Evolutionary conservation across 2,329 filamentous ascomycete genomes (phyloP).

Genomic region (Thelonectria blattea): DNA sequence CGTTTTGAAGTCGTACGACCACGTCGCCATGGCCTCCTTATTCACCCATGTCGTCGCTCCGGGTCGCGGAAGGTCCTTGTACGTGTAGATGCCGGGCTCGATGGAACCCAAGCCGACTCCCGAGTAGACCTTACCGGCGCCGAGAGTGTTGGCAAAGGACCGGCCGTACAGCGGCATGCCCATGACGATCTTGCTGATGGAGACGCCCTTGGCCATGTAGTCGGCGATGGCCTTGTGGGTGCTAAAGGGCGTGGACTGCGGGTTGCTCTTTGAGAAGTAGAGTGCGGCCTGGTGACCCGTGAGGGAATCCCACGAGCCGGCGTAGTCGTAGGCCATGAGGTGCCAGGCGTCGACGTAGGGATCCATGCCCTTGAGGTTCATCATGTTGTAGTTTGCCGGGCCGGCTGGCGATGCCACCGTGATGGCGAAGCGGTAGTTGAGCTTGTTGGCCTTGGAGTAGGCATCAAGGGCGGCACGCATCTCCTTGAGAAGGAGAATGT

Average conservation of each 20-base stretch:
- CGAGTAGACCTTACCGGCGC: conserved; percentile 67
- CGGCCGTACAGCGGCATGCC: conserved; percentile 83
- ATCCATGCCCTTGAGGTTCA: conserved; percentile 62
- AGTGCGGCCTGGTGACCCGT: conserved; percentile 76
- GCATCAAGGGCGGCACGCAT: conserved; percentile 50
- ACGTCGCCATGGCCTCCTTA: conserved; percentile 66
- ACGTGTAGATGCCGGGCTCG: conserved; percentile 73
- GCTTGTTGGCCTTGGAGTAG: conserved; percentile 47
- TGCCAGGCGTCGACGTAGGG: conserved; percentile 64
- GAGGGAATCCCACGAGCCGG: conserved; percentile 68
- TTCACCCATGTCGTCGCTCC: conserved; percentile 66
- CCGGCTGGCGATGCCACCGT: conserved; percentile 59
- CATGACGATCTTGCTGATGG: conserved; percentile 70
- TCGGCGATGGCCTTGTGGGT: conserved; percentile 67
- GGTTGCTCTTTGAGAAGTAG: conserved; percentile 58
- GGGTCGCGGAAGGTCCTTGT: conserved; percentile 70
- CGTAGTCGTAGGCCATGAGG: conserved; percentile 74
- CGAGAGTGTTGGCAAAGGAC: conserved; percentile 71
- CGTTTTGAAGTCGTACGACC: conserved; percentile 67
- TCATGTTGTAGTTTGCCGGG: conserved; percentile 53
- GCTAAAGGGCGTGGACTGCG: conserved; percentile 69
- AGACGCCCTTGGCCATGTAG: conserved; percentile 59
- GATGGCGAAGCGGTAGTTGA: conserved; percentile 55
- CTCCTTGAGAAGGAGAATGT: conserved; percentile 31
- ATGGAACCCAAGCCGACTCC: conserved; percentile 65